A percentile compares a stretch with the other conserved stretches of the same genome.
Conservation (phyloP, 495 filamentous ascomycete species). For the Xylaria scruposa region DNA sequence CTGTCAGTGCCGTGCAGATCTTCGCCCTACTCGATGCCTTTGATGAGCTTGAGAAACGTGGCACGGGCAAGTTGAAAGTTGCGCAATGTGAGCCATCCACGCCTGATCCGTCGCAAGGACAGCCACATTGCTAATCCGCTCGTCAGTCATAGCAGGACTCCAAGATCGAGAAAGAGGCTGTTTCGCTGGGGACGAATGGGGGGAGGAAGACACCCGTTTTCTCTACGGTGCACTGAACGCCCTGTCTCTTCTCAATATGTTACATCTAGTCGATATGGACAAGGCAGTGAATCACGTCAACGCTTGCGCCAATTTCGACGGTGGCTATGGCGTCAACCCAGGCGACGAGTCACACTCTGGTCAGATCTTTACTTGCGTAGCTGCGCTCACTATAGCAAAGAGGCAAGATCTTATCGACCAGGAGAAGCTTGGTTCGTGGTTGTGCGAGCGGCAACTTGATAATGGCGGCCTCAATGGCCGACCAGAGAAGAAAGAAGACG, state of each 20-base stretch:
- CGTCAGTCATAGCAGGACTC: constrained; percentile 75
- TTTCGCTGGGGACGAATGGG: constrained; percentile 95
- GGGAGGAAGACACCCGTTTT: constrained; percentile 93
- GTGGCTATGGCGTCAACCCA: constrained; percentile 86
- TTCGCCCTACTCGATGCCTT: constrained; percentile 84
- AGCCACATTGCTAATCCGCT: constrained; percentile 7
- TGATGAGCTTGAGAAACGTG: constrained; percentile 75
- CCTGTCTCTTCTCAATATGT: constrained; percentile 76
- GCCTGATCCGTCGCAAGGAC: neutral
- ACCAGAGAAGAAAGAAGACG: constrained; percentile 94
- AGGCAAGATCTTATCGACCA: constrained; percentile 82
- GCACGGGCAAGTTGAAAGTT: constrained; percentile 73
- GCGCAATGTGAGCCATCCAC: constrained; percentile 67
- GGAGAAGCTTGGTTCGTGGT: constrained; percentile 84
- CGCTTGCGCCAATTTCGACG: constrained; percentile 88
- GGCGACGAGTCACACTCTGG: constrained; percentile 92
- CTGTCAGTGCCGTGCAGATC: constrained; percentile 91
- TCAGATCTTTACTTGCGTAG: constrained; percentile 95
- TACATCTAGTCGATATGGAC: constrained; percentile 74
- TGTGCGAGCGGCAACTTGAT: constrained; percentile 88
- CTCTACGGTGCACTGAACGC: constrained; percentile 87
- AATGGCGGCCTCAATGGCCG: constrained; percentile 91
- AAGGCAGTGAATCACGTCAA: constrained; percentile 80
- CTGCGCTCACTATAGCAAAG: constrained; percentile 80
- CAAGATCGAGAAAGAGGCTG: constrained; percentile 83